Base-by-base conservation (phyloP, 2,329 filamentous ascomycete species). In the Dothideomycetes sp. region DNA sequence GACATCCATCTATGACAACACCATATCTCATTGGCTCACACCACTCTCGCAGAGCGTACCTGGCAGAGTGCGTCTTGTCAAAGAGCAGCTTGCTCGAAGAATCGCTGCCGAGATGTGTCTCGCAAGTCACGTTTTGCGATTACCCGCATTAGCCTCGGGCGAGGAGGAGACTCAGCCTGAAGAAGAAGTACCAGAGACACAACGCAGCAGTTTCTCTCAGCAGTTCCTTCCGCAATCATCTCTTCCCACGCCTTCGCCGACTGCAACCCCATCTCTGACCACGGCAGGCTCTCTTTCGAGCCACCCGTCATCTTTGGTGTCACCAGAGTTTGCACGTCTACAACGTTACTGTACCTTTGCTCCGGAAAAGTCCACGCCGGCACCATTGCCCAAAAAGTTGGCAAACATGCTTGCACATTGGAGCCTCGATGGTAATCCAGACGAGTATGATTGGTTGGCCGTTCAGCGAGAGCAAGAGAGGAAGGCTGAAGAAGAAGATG, bases 391-490 rank as follows among this genome's bases (percentile, higher is more conserved):
- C 1, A 53, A 56, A 11, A 54, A 50, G 12, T 51, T 67, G 4
- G 51, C 48, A 16, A 55, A 58, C 28, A 46, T 68, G 12, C 54
- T 69, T 5, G 49, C 55, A 22, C 66, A 69, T 41, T 70, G 66
- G 67, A 46, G 53, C 7, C 27, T 53, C 2, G 63, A 61, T 17
- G 44, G 49, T 4, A 59, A 67, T 36, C 63, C 63, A 1, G 46
- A 37, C 3, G 46, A 45, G 4, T 70, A 69, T 46, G 57, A 65
- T 36, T 69, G 62, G 62, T 50, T 57, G 16, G 47, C 56, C 2
- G 59, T 18, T 53, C 51, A 41, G 36, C 43, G 33, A 32, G 55
- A 27, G 33, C 51, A 7, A 47, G 51, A 35, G 43, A 50, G 40
- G 9, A 51, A 53, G 37, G 55, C 55, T 16, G 51, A 55, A 19